These are phyloP conservation scores for Scheffersomyces lignicola DNA, from an alignment of 1,139 yeast species.

Conservation along the genomic window DNA sequence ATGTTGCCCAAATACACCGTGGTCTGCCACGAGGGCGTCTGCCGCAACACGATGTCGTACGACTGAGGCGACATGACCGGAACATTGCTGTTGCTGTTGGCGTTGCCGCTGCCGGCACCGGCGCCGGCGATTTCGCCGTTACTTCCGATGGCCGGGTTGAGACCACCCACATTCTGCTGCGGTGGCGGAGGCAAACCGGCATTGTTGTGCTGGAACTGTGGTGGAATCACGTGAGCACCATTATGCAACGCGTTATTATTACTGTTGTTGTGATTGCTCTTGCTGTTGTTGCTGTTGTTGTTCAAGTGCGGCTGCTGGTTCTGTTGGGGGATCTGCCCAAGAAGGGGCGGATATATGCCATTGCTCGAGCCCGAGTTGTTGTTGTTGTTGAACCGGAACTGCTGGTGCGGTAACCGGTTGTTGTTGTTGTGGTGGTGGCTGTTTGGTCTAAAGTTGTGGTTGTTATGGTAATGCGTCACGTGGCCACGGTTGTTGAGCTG, in stretches of 20 bases:
- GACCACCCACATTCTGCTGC: conserved; percentile 4
- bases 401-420: conserved; percentile 11
- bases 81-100: conserved; percentile 14
- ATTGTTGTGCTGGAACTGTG: conserved; percentile 1
- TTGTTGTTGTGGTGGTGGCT: conserved; percentile 11
- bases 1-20: conserved; percentile 87
- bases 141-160: conserved; percentile 6
- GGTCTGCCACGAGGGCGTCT: conserved; percentile 82
- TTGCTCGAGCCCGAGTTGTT: conserved; percentile 1
- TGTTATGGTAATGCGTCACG: conserved; percentile 5
- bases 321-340: conserved; percentile 6
- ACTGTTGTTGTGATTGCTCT: conserved; percentile 1
- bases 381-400: conserved; percentile 11
- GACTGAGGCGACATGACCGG: conserved; percentile 52
- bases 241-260: no score
- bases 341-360: conserved; percentile 6
- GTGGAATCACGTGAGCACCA: conserved; percentile 4
- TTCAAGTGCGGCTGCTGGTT: conserved; percentile 6
- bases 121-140: conserved; percentile 6
- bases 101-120: conserved; percentile 6
- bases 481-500: conserved; percentile 33
- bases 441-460: conserved; percentile 6
- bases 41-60: conserved; percentile 70
- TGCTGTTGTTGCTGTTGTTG: conserved; percentile 5
- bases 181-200: conserved; percentile 4